Base-by-base conservation (phyloP, 1,284 basidiomycete genomes). In the Cutaneotrichosporon cyanovorans region DNA sequence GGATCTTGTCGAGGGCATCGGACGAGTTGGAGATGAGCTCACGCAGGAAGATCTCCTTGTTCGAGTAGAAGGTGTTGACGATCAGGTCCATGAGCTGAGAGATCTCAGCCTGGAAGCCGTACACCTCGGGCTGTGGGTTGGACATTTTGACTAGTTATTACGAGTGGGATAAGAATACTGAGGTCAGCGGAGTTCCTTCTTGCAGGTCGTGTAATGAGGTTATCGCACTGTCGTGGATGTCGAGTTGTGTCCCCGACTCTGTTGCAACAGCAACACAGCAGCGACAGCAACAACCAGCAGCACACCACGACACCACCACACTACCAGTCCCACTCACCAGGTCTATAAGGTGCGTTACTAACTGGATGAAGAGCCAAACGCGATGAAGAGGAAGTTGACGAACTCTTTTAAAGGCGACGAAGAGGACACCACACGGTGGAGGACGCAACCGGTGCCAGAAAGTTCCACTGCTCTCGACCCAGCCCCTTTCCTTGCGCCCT, bases 1-100 rank as follows among this genome's bases (percentile, higher is more conserved):
- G 87, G 68, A 95, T 86, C 79, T 96, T 96, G 78, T 96, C 92
- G 72, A 95, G 81, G 44, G 92, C 91, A 82, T 96, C 92, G 53
- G 89, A 92, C 51, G 50, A 63, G 60, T 70, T 70, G 45, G 66
- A 68, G 41, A 68, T 93, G 58, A 95, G 54, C 76, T 96, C 91
- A 73, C 91, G 86, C 63, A 46, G 51, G 45, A 56, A 55, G 11
- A 95, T 93, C 77, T 92, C 90, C 80, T 95, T 95, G 82, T 95
- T 40, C 55, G 87, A 90, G 82, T 95, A 93, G 80, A 93, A 95
- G 36, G 46, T 53, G 50, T 55, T 57, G 48, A 59, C 58, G 62
- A 73, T 71, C 32, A 71, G 62, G 55, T 68, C 66, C 55, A 70
- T 58, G 16, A 92, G 77, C 75, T 93, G 88, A 71, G 83, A 86